Conservation (phyloP, 2,329 filamentous ascomycete species). For the Phoma sp. region DNA sequence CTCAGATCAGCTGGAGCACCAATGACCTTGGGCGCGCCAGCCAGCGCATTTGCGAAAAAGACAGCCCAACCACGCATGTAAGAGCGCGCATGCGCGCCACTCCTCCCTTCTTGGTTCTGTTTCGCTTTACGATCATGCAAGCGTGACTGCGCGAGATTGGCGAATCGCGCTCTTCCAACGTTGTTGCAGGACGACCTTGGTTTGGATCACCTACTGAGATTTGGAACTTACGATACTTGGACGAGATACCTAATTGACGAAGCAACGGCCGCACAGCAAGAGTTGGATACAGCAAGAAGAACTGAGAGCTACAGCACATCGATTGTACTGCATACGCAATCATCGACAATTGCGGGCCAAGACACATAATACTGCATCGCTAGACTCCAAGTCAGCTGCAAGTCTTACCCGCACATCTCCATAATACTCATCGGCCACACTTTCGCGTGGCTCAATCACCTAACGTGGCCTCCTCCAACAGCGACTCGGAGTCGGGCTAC, state of each 20-base stretch:
- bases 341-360: not conserved
- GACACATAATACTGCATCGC: conserved; percentile 1
- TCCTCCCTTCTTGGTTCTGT: conserved; percentile 12
- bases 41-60: conserved; percentile 26
- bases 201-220: not conserved
- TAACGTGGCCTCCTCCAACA: conserved; percentile 31
- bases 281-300: not conserved
- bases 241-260: conserved; percentile 6
- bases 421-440: conserved; percentile 7
- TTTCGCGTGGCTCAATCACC: conserved; percentile 13
- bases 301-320: not conserved
- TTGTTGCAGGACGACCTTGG: conserved; percentile 9
- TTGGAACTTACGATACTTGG: conserved; percentile 6
- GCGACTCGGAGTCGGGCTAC: conserved; percentile 30
- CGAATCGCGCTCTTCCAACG: conserved; percentile 10
- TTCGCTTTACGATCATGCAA: conserved; percentile 15
- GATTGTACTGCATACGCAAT: not conserved
- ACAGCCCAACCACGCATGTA: conserved; percentile 38
- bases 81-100: conserved; percentile 27
- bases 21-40: conserved; percentile 33
- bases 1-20: conserved; percentile 18
- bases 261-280: conserved; percentile 2
- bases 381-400: conserved; percentile 9
- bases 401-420: not conserved
- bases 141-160: conserved; percentile 13